Base-by-base conservation (phyloP, 345 rosid species). In the Chamaenerion angustifolium region DNA sequence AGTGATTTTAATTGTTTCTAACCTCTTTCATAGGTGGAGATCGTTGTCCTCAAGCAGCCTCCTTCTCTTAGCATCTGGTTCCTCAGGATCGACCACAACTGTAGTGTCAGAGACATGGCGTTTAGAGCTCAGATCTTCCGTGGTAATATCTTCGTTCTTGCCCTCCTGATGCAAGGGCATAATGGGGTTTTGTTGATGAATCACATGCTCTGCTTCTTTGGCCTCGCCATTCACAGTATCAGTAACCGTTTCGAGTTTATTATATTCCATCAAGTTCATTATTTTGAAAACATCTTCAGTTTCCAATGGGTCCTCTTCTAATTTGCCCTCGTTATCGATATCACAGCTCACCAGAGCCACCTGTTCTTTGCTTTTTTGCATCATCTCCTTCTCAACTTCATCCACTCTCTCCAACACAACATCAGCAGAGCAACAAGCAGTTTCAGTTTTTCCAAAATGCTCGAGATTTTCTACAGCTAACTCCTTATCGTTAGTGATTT, bases 11-110 rank as follows among this genome's bases (percentile, higher is more conserved):
- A 8, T 31, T 31, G 37, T 31, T 31, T 31, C 37, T 4, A 31
- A 31, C 37, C 37, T n/a, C 37, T 31, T 31, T 31, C 37, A 31
- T 31, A 31, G 37, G 37, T 31, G 37, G 6, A 31, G 12, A 41
- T 50, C 66, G 4, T 66, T 71, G 16, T 48, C 69, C 60, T 70
- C 82, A 12, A 6, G 31, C 6, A 58, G 44, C 62, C 77, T 68
- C 17, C 58, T 73, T 66, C 87, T 71, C 68, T 89, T 89, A 10
- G 82, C 68, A 64, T 71, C 71, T 64, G 63, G 75, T 49, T 72
- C 57, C 59, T 67, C 93, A 11, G 59, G 63, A 27, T 51, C 49
- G 31, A 63, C 80, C 40, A 16, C 42, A 16, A 27, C 51, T n/a
- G 49, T 13, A 31, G 23, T 44, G 45, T 37, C 45, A 9, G 11